These are phyloP conservation scores for Coemansia javaensis DNA, from an alignment of 192 early-diverging fungal genomes.

Conservation along the genomic window DNA sequence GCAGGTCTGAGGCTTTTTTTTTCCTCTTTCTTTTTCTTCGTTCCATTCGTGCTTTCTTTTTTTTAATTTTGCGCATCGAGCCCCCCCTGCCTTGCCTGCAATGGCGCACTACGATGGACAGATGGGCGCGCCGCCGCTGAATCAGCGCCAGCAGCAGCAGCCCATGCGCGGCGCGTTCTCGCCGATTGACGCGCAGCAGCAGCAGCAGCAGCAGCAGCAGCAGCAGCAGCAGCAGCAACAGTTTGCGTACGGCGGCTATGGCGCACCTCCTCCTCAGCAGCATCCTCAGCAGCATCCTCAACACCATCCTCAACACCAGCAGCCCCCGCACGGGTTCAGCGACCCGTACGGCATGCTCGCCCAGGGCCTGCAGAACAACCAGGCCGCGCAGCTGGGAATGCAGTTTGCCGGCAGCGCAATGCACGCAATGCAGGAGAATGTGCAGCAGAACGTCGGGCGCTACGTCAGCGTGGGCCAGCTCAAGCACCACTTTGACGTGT, in stretches of 20 bases:
- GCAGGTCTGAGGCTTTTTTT: slow-evolving; percentile 18
- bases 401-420: slow-evolving; percentile 85
- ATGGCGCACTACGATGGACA: slow-evolving; percentile 38
- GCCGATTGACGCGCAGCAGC: slow-evolving; percentile 38
- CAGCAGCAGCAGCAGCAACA: slow-evolving; percentile 33
- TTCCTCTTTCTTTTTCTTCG: slow-evolving; percentile 4
- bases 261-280: slow-evolving; percentile 9
- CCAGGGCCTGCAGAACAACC: slow-evolving; percentile 53
- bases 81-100: not conserved
- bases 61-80: too few relatives aligned
- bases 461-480: slow-evolving; percentile 83
- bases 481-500: slow-evolving; percentile 93
- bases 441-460: slow-evolving; percentile 84
- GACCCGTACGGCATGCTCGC: slow-evolving; percentile 31
- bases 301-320: slow-evolving; percentile 10
- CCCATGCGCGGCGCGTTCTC: slow-evolving; percentile 50
- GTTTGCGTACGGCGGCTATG: slow-evolving; percentile 19
- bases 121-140: too few relatives aligned
- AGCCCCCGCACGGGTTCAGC: not conserved
- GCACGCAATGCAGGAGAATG: slow-evolving; percentile 74
- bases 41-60: too few relatives aligned
- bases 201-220: slow-evolving; percentile 14
- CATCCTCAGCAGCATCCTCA: slow-evolving; percentile 6
- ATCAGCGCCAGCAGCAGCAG: slow-evolving; percentile 17
- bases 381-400: slow-evolving; percentile 88